Conservation (phyloP, 2,329 filamentous ascomycete species). For the Byssothecium circinans region DNA sequence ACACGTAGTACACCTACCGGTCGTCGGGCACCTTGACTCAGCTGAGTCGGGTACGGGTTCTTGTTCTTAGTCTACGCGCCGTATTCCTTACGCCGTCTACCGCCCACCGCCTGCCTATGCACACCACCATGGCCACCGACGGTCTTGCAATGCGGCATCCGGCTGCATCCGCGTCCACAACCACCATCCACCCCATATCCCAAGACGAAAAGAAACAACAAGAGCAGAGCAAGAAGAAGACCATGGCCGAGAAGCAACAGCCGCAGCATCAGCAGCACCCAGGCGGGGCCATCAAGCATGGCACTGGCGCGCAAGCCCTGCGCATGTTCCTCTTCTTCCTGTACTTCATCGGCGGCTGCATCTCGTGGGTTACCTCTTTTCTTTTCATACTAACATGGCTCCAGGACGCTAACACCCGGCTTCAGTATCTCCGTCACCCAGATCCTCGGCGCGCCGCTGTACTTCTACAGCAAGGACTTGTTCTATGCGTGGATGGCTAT, state of each 20-base stretch:
- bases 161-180: slow-evolving; percentile 25
- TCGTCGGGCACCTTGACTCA: no score
- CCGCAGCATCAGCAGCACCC: slow-evolving; percentile 30
- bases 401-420: slow-evolving; percentile 26
- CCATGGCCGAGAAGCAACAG: no score
- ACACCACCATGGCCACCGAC: slow-evolving; percentile 29
- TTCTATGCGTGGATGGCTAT: slow-evolving; percentile 85
- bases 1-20: no score
- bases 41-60: no score
- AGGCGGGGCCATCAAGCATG: slow-evolving; percentile 47
- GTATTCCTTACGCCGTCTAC: slow-evolving; percentile 4
- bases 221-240: slow-evolving; percentile 12
- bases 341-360: slow-evolving; percentile 50
- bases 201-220: slow-evolving; percentile 11
- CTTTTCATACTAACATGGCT: slow-evolving; percentile 8
- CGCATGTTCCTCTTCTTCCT: slow-evolving; percentile 49
- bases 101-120: slow-evolving; percentile 6
- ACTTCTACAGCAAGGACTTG: slow-evolving; percentile 70
- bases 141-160: slow-evolving; percentile 38
- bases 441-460: slow-evolving; percentile 71
- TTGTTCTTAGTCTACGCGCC: slow-evolving; percentile 3
- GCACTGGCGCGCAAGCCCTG: slow-evolving; percentile 44
- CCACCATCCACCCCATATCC: slow-evolving; percentile 16
- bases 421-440: slow-evolving; percentile 64
- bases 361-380: slow-evolving; percentile 37